These are phyloP conservation scores for Lachnellula cervina DNA, from an alignment of 2,329 filamentous ascomycete species.

Conservation along the genomic window DNA sequence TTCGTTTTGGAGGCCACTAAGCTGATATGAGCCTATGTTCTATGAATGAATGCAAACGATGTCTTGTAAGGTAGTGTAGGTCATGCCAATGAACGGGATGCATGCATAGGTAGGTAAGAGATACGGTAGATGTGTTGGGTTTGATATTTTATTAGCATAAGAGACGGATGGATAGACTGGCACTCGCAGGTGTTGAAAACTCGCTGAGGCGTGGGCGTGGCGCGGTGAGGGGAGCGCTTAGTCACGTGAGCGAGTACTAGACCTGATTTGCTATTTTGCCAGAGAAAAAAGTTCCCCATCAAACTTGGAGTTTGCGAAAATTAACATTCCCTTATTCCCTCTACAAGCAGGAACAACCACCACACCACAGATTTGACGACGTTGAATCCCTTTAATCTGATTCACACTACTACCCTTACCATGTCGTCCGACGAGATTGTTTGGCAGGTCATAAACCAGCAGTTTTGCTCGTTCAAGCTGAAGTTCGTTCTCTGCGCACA, in stretches of 20 bases:
- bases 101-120: no score
- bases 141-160: no score
- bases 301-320: neutral
- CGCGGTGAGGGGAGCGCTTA: neutral
- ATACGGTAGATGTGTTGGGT: no score
- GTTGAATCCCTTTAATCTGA: neutral
- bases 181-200: neutral
- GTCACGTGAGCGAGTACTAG: neutral
- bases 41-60: no score
- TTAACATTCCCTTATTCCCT: neutral
- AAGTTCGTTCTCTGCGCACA: constrained; percentile 52
- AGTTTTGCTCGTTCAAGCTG: constrained; percentile 92
- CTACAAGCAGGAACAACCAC: neutral
- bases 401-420: constrained; percentile 14
- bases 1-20: no score
- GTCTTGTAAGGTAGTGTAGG: no score
- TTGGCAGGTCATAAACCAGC: constrained; percentile 94
- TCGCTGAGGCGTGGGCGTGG: neutral
- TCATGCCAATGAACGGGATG: no score
- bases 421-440: constrained; percentile 96
- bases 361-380: neutral
- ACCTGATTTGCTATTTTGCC: neutral
- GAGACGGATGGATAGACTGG: neutral
- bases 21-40: no score
- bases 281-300: neutral